phyloP scores from a whole-genome alignment of 1,284 basidiomycete species.

The Afroboletus lepidellus region DNA sequence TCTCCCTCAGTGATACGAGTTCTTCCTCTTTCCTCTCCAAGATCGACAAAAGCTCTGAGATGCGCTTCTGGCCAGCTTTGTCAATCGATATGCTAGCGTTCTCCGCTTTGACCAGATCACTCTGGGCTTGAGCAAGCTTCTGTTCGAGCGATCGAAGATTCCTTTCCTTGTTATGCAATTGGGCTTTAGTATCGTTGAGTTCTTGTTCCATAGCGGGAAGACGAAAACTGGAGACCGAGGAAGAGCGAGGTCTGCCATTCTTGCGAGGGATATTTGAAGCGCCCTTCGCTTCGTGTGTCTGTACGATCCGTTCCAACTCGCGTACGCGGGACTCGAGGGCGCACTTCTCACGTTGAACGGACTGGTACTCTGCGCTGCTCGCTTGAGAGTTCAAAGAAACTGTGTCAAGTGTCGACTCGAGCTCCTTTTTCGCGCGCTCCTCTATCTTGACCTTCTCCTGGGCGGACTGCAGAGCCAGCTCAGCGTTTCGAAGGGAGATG shows the following conservation, averaged over 20 bases:
- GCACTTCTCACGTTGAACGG: constrained; percentile 54
- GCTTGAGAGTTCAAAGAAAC: constrained; percentile 54
- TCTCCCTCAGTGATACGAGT: constrained; percentile 43
- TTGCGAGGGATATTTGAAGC: constrained; percentile 31
- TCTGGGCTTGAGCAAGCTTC: constrained; percentile 49
- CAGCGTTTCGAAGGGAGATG: constrained; percentile 52
- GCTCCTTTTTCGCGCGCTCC: constrained; percentile 48
- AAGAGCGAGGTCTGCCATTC: constrained; percentile 43
- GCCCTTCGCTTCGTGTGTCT: constrained; percentile 35
- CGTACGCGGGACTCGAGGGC: constrained; percentile 52
- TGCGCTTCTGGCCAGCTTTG: constrained; percentile 40
- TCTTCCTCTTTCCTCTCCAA: constrained; percentile 59
- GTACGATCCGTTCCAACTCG: constrained; percentile 51
- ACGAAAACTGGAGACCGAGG: constrained; percentile 49
- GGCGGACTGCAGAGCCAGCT: constrained; percentile 46
- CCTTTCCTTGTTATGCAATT: constrained; percentile 43
- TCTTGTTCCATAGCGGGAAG: constrained; percentile 55
- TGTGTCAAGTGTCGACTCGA: constrained; percentile 58
- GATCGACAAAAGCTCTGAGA: constrained; percentile 43
- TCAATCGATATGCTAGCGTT: constrained; percentile 62
- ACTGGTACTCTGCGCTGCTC: constrained; percentile 41
- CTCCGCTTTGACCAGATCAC: constrained; percentile 48
- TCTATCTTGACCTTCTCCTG: constrained; percentile 52
- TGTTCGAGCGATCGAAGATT: constrained; percentile 43
- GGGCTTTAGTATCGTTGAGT: constrained; percentile 43